phyloP scores from a whole-genome alignment of 2,329 filamentous ascomycete genomes.

The Cladosporium cucumerinum region DNA sequence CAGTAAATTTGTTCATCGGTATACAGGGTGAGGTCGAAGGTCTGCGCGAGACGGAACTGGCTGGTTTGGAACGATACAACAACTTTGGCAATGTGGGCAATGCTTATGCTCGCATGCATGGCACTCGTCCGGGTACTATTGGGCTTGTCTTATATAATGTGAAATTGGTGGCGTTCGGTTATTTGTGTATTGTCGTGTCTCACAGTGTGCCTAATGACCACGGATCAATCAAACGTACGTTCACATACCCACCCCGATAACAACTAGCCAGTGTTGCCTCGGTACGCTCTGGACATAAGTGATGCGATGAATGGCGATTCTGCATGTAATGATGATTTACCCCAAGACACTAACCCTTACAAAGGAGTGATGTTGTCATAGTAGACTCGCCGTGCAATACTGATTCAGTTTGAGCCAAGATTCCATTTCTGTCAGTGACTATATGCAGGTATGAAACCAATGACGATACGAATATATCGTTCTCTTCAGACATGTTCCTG shows the following conservation, averaged over 20 bases:
- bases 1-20: slow-evolving; percentile 23
- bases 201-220: background rate
- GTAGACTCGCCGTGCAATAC: background rate
- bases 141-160: slow-evolving; percentile 39
- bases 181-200: background rate
- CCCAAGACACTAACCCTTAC: background rate
- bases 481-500: background rate
- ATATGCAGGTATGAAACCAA: background rate
- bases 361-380: background rate
- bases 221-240: background rate
- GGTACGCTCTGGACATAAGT: background rate
- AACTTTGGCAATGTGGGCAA: slow-evolving; percentile 36
- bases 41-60: slow-evolving; percentile 24
- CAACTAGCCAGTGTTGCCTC: background rate
- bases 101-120: slow-evolving; percentile 54
- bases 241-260: background rate
- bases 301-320: background rate
- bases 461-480: background rate
- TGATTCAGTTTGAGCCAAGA: background rate
- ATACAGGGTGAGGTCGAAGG: slow-evolving; percentile 14
- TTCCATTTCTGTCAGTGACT: background rate
- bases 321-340: background rate
- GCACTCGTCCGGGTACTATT: slow-evolving; percentile 54
- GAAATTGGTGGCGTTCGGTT: background rate
- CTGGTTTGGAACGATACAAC: slow-evolving; percentile 22